Evolutionary conservation across 2,329 filamentous ascomycete genomes (phyloP), one percentile per base, ranked within the genome.

Genomic region (Fusarium incarnatum): DNA sequence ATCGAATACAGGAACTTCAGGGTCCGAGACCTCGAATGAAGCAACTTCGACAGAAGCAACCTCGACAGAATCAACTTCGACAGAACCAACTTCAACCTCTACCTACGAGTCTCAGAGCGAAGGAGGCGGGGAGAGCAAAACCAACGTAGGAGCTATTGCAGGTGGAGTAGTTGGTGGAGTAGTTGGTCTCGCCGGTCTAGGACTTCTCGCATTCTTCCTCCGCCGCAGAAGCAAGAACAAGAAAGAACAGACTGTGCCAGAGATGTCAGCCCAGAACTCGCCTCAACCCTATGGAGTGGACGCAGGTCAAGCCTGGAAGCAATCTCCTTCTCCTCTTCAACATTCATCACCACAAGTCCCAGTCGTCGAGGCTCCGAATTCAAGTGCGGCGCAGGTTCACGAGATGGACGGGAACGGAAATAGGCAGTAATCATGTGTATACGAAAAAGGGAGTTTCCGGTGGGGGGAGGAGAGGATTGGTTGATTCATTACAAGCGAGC

Each of bases 151-250:
- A 12, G 68, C 68, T 8, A 71, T 71, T 4, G 68, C 40, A 28
- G 68, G 64, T 4, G 68, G 68, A n/a, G 68, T 65, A 9, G 52
- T 71, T 28, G 68, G 67, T 46, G 68, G 68, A 6, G 25, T 71
- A 8, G 64, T 54, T 1, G 23, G 64, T 34, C 55, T 71, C 11
- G 64, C 62, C 3, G 23, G 45, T 22, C 40, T 68, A 3, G 48
- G 50, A 16, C 50, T 71, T 12, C 37, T 13, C 28, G 42, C 71
- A 18, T 45, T 71, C 48, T 56, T 64, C 30, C 64, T 71, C 34
- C 59, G 48, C n/a, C 68, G 68, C n/a, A 42, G 64, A 40, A 68
- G 45, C 59, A 71, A 47, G 7, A 65, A 70, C 30, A 59, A 60
- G 44, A 52, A 41, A 41, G 13, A 46, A 27, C 55, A 56, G 13